phyloP scores from a whole-genome alignment of 176 grass and related monocot genomes.

The Musa beccarii region DNA sequence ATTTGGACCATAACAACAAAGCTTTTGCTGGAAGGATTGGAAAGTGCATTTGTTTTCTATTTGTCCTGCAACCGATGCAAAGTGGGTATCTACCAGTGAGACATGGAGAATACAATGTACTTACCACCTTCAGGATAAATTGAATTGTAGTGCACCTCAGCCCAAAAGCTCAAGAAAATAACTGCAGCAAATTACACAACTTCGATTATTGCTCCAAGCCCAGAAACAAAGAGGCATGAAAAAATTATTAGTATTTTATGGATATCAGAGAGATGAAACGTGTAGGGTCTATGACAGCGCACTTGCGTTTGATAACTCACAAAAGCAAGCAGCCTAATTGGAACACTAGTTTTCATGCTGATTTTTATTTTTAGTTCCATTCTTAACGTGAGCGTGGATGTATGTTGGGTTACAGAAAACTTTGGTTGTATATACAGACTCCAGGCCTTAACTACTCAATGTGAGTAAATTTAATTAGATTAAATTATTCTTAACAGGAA shows the following conservation, averaged over 20 bases:
- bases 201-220: not conserved
- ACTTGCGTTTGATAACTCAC: not conserved
- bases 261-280: not conserved
- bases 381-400: not conserved
- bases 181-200: constrained; percentile 28
- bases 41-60: not conserved
- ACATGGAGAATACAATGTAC: not conserved
- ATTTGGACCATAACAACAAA: not conserved
- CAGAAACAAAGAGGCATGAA: not conserved
- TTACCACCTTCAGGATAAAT: constrained; percentile 55
- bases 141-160: constrained; percentile 71
- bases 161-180: constrained; percentile 73
- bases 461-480: not conserved
- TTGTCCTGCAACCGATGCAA: not conserved
- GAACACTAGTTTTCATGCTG: not conserved
- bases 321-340: not conserved
- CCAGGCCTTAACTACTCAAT: not conserved
- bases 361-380: not conserved
- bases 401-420: not conserved
- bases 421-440: not conserved
- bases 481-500: not conserved
- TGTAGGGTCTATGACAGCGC: not conserved
- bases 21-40: too few species aligned
- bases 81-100: not conserved
- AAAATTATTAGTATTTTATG: not conserved